These are phyloP conservation scores for Hericium alpestre DNA, from an alignment of 768 basidiomycete species.

Conservation along the genomic window DNA sequence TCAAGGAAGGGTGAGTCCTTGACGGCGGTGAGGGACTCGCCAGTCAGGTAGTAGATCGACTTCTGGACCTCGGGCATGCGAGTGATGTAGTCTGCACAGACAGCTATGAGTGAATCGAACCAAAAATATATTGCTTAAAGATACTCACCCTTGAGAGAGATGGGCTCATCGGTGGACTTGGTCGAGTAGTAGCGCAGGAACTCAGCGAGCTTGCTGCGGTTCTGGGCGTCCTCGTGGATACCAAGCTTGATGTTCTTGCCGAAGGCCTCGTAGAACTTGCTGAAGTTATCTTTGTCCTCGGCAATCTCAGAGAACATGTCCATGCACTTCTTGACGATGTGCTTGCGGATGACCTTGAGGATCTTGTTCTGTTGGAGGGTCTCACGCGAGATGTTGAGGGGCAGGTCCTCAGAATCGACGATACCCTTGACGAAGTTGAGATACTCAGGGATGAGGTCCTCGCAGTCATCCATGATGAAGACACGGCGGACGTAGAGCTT, in stretches of 20 bases:
- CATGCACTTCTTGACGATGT: conserved; percentile 96
- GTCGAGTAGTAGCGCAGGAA: conserved; percentile 98
- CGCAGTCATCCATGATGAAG: conserved; percentile 99
- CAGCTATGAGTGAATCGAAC: background rate
- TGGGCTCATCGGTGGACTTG: conserved; percentile 82
- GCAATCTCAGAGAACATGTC: conserved; percentile 93
- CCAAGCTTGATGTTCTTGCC: conserved; percentile 99
- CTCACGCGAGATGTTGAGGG: conserved; percentile 99
- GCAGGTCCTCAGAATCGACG: conserved; percentile 99
- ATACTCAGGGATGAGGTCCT: conserved; percentile 98
- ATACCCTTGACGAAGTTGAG: conserved; percentile 99
- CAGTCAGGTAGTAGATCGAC: conserved; percentile 98
- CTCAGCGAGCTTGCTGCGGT: conserved; percentile 98
- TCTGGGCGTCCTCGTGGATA: conserved; percentile 98
- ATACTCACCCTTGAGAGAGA: conserved; percentile 78
- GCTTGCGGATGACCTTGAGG: conserved; percentile 98
- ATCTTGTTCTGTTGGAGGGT: conserved; percentile 99
- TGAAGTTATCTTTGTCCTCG: conserved; percentile 98
- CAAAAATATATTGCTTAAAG: background rate
- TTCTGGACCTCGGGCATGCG: conserved; percentile 99
- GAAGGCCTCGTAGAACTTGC: conserved; percentile 96
- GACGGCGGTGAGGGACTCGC: conserved; percentile 86
- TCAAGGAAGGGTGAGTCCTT: conserved; percentile 98
- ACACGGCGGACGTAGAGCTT: conserved; percentile 99
- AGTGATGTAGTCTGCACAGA: conserved; percentile 81